These are phyloP conservation scores for Starmerella vitae DNA, from an alignment of 805 yeast species.

Conservation along the genomic window DNA sequence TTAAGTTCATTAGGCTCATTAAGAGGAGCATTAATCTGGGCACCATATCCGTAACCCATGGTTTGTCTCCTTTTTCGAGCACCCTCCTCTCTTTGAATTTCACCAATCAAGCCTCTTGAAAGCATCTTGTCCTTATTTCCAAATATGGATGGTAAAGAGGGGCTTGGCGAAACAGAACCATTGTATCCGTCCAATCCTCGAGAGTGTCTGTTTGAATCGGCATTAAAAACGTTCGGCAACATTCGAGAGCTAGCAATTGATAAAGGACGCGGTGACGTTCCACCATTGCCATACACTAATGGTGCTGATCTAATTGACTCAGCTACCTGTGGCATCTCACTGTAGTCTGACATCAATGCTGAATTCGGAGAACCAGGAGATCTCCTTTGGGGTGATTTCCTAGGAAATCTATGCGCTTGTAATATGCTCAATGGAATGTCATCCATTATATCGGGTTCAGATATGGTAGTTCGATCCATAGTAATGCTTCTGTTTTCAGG, in stretches of 20 bases:
- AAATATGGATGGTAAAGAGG: constrained; percentile 22
- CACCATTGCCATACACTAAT: neutral
- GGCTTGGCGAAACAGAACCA: neutral
- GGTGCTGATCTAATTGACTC: neutral
- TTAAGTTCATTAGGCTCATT: constrained; percentile 19
- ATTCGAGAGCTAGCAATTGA: constrained; percentile 10
- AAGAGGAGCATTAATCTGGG: neutral
- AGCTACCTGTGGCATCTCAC: neutral
- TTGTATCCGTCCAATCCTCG: neutral
- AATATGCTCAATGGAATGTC: constrained; percentile 31
- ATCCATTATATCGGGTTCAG: constrained; percentile 29
- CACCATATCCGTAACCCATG: constrained; percentile 5
- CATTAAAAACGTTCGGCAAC: neutral
- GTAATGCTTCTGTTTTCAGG: neutral
- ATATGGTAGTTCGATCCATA: constrained; percentile 14
- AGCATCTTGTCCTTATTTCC: constrained; percentile 11
- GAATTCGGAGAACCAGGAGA: neutral
- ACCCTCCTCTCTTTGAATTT: constrained; percentile 30
- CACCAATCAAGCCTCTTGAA: constrained; percentile 30
- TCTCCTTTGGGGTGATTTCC: neutral
- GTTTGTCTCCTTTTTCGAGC: constrained; percentile 24
- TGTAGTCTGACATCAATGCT: neutral
- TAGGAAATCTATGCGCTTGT: constrained; percentile 31
- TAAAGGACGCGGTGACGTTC: constrained; percentile 1
- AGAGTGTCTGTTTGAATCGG: neutral